phyloP scores from a whole-genome alignment of 1,284 basidiomycete species.

The Porogramme epimiltina region DNA sequence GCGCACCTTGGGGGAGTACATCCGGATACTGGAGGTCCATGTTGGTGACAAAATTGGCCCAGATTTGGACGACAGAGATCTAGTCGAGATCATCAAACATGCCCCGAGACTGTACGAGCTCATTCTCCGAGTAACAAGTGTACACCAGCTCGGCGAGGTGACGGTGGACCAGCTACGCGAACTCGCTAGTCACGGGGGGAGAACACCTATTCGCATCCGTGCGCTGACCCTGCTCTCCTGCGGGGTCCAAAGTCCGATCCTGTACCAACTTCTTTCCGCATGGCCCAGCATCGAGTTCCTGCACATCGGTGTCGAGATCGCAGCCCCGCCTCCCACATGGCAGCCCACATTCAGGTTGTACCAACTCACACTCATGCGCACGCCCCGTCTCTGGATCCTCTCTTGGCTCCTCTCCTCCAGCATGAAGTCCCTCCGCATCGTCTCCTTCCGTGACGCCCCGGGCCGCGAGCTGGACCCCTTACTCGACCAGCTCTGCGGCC shows the following conservation, averaged over 20 bases:
- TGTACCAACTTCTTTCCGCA: constrained; percentile 44
- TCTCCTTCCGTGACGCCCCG: constrained; percentile 42
- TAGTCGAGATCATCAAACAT: constrained; percentile 31
- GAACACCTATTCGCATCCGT: constrained; percentile 30
- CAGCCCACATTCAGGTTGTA: constrained; percentile 34
- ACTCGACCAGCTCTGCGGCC: constrained; percentile 33
- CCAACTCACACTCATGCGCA: constrained; percentile 43
- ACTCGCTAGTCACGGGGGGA: constrained; percentile 7
- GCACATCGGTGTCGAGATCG: constrained; percentile 41
- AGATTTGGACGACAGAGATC: constrained; percentile 12
- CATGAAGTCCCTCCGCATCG: constrained; percentile 36
- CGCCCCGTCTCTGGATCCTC: constrained; percentile 32
- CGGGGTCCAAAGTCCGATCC: constrained; percentile 45
- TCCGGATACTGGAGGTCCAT: constrained; percentile 25
- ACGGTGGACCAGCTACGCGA: constrained; percentile 27
- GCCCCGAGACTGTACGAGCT: constrained; percentile 44
- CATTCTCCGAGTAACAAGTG: constrained; percentile 25
- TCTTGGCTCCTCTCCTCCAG: constrained; percentile 44
- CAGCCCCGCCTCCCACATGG: constrained; percentile 28
- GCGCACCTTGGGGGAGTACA: constrained; percentile 14
- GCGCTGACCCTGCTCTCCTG: constrained; percentile 39
- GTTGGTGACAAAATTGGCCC: constrained; percentile 10
- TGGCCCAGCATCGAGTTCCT: constrained; percentile 44
- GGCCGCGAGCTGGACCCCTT: constrained; percentile 28
- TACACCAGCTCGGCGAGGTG: constrained; percentile 34